Percentiles rank a stretch among this genome's conserved stretches.
Conservation (phyloP, 129 eudicot genomes). For the Pulicaria dysenterica region DNA sequence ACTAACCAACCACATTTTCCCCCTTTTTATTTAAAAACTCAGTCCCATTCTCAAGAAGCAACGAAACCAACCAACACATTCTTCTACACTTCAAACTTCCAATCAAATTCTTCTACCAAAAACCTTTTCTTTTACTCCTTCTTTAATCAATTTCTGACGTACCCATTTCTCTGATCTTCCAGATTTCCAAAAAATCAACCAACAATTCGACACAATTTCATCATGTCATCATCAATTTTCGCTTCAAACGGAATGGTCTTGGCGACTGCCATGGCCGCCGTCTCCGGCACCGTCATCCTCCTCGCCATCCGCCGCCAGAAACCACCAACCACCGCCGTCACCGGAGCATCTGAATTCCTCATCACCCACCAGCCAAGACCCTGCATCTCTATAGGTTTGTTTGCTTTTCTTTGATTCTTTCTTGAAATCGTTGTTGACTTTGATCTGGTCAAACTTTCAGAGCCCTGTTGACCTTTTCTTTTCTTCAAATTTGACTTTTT, state of each 20-base stretch:
- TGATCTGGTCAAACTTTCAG: conserved; percentile 10
- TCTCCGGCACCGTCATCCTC: conserved; percentile 72
- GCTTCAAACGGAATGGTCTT: conserved; percentile 55
- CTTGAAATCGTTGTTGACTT: conserved; percentile 24
- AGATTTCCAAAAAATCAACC: conserved; percentile 3
- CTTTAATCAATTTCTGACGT: conserved; percentile 2
- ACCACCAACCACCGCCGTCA: conserved; percentile 26
- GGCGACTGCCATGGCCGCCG: conserved; percentile 77
- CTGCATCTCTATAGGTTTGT: conserved; percentile 67
- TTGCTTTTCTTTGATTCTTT: background rate
- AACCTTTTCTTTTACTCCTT: background rate
- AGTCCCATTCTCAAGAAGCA: conserved; percentile 24
- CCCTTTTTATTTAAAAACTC: conserved; percentile 28
- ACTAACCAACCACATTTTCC: conserved; percentile 28
- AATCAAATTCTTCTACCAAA: conserved; percentile 15
- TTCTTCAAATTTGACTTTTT: conserved; percentile 1
- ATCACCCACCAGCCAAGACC: conserved; percentile 45
- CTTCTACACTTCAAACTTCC: conserved; percentile 26
- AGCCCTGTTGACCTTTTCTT: background rate
- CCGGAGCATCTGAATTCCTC: conserved; percentile 30
- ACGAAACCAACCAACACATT: conserved; percentile 37
- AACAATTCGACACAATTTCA: background rate
- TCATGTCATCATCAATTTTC: conserved; percentile 49
- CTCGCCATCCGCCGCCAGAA: conserved; percentile 63
- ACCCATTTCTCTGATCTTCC: conserved; percentile 26